A percentile compares a stretch with the other conserved stretches of the same genome.
Evolutionary conservation across 345 rosid species (phyloP).

Genomic region (Brassica cretica): DNA sequence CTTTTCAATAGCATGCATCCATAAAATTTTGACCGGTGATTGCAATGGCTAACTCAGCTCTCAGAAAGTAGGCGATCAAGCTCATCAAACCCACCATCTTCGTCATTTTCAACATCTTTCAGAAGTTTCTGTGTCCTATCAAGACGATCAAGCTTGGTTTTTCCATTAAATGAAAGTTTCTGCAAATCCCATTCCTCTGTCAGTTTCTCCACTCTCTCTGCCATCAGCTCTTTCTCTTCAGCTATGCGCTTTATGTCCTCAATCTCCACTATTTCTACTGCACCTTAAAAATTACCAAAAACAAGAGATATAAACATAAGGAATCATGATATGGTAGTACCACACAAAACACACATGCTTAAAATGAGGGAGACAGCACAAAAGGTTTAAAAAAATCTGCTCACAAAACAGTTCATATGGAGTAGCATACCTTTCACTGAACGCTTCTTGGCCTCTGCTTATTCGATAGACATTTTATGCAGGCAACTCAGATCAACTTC

Average conservation of each 20-base stretch:
- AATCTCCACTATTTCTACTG: conserved; percentile 1
- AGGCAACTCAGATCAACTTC: conserved; percentile 54
- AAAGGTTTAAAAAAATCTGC: neutral
- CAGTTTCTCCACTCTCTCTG: conserved; percentile 48
- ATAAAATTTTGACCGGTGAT: neutral
- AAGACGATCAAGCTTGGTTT: conserved; percentile 46
- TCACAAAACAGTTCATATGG: neutral
- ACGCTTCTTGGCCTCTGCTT: conserved; percentile 67
- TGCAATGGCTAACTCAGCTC: conserved; percentile 12
- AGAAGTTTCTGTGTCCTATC: neutral
- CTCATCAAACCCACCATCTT: conserved; percentile 44
- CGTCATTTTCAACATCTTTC: conserved; percentile 12
- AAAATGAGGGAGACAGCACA: conserved; percentile 34
- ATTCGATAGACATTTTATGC: conserved; percentile 54
- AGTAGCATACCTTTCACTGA: conserved; percentile 60
- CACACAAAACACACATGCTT: neutral
- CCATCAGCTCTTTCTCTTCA: conserved; percentile 46
- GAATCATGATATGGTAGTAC: neutral
- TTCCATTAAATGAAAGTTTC: conserved; percentile 47
- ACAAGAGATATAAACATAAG: neutral
- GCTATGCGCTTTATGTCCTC: conserved; percentile 62
- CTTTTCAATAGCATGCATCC: neutral
- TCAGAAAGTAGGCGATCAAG: conserved; percentile 43
- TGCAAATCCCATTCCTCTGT: conserved; percentile 52
- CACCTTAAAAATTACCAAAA: neutral